Percentiles rank a stretch among this genome's conserved stretches.
Conservation (phyloP, 306 rosid species). For the Lotus japonicus region DNA sequence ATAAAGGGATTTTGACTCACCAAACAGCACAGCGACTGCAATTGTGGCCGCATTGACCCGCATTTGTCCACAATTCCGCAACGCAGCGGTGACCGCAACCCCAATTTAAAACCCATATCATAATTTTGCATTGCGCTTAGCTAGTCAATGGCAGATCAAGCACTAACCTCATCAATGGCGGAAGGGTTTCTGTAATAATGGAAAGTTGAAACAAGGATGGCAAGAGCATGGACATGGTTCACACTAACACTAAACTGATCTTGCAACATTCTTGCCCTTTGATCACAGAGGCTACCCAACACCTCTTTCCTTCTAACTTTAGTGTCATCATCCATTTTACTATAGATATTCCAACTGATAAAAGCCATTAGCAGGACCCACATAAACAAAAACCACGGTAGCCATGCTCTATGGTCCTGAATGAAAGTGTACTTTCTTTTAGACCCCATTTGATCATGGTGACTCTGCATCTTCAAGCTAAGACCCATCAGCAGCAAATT, state of each 20-base stretch:
- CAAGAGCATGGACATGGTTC: constrained; percentile 87
- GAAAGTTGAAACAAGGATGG: constrained; percentile 87
- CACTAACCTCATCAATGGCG: constrained; percentile 85
- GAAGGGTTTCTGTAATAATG: constrained; percentile 77
- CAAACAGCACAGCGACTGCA: too few relatives aligned
- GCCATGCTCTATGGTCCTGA: constrained; percentile 70
- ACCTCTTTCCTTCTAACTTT: constrained; percentile 72
- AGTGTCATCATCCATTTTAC: constrained; percentile 59
- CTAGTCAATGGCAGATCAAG: neutral
- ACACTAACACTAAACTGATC: constrained; percentile 89
- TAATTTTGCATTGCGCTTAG: neutral
- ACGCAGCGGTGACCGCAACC: too few relatives aligned
- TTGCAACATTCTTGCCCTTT: constrained; percentile 89
- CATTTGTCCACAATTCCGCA: too few relatives aligned
- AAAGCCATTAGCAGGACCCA: constrained; percentile 56
- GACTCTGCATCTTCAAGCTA: constrained; percentile 41
- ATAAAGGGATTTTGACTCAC: too few relatives aligned
- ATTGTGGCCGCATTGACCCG: too few relatives aligned
- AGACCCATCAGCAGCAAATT: constrained; percentile 40
- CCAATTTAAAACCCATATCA: neutral
- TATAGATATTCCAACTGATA: constrained; percentile 45
- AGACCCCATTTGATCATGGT: constrained; percentile 71
- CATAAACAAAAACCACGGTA: constrained; percentile 48
- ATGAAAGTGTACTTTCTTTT: constrained; percentile 68
- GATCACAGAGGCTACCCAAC: constrained; percentile 80